phyloP scores from a whole-genome alignment of 495 filamentous ascomycete species.

The Neurospora sp. region DNA sequence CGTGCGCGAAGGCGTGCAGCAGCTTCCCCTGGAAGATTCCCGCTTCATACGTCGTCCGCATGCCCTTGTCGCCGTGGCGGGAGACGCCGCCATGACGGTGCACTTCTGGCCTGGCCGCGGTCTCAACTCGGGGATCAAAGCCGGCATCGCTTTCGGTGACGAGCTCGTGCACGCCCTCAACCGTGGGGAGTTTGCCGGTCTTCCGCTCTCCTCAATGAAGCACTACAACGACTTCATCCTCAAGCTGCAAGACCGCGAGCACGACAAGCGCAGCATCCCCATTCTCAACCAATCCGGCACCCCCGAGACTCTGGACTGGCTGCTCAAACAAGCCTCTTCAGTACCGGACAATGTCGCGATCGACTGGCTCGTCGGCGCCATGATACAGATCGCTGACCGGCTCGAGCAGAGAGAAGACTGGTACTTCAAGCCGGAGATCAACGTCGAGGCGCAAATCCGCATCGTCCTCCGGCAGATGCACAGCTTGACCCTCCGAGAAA shows the following conservation, averaged over 20 bases:
- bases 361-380: conserved; percentile 26
- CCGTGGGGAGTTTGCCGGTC: conserved; percentile 17
- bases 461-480: conserved; percentile 26
- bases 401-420: conserved; percentile 21
- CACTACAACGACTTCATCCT: conserved; percentile 29
- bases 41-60: conserved; percentile 21
- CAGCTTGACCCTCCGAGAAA: conserved; percentile 19
- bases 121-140: conserved; percentile 27
- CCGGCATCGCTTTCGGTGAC: conserved; percentile 21
- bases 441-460: conserved; percentile 26
- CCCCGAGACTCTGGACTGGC: conserved; percentile 25
- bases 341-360: conserved; percentile 24
- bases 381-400: conserved; percentile 23
- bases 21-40: conserved; percentile 20
- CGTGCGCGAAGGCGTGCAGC: conserved; percentile 25
- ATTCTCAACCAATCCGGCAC: conserved; percentile 26
- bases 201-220: conserved; percentile 20
- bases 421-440: conserved; percentile 18
- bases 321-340: conserved; percentile 16
- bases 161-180: conserved; percentile 25
- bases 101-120: conserved; percentile 27
- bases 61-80: conserved; percentile 21
- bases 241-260: conserved; percentile 25
- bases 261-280: conserved; percentile 30
- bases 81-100: conserved; percentile 26